Base-by-base conservation (phyloP, 2,329 filamentous ascomycete genomes). In the Penicillium sp. region DNA sequence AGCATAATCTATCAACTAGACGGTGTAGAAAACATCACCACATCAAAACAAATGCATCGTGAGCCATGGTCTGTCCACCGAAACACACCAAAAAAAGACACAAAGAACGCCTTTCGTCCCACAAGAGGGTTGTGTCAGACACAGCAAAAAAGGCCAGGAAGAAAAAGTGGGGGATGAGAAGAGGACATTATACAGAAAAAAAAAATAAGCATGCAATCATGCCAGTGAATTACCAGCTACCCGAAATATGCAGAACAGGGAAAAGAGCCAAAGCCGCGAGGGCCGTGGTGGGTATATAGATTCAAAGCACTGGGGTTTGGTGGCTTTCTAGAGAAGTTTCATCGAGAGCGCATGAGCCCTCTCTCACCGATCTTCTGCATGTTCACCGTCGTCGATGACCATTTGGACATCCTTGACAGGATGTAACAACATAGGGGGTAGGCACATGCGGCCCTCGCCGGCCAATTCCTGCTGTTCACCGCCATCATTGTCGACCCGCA, bases 401-500 rank as follows among this genome's bases (percentile, higher is more conserved):
- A 79, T 65, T 39, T 87, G 83, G 5, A 92, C 81, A 48, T 84
- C 81, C 77, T 96, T 96, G 48, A 96, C 82, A 0, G 92, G 92
- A 79, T 96, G 92, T 58, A 96, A 74, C 56, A 96, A 74, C 86
- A 96, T 93, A 0, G 88, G 89, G 7, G 91, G 90, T 38, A 96
- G 75, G 74, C 92, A 96, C 90, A 96, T 95, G 54, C 91, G 82
- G 10, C 90, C 90, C 71, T 92, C 88, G 15, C 87, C 85, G 3
- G 80, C 81, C 56, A 82, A 71, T 73, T 94, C 90, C 61, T 88
- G 86, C 71, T 88, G 81, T 64, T 91, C 88, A 23, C 89, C 90
- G 10, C 88, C 87, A 51, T 89, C 86, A 60, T 89, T 88, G 67
- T 90, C 85, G 33, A 93, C 87, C 59, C 83, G 84, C 65, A 93